These are phyloP conservation scores for Lactifluus echinatus DNA, from an alignment of 768 basidiomycete genomes.

Conservation along the genomic window DNA sequence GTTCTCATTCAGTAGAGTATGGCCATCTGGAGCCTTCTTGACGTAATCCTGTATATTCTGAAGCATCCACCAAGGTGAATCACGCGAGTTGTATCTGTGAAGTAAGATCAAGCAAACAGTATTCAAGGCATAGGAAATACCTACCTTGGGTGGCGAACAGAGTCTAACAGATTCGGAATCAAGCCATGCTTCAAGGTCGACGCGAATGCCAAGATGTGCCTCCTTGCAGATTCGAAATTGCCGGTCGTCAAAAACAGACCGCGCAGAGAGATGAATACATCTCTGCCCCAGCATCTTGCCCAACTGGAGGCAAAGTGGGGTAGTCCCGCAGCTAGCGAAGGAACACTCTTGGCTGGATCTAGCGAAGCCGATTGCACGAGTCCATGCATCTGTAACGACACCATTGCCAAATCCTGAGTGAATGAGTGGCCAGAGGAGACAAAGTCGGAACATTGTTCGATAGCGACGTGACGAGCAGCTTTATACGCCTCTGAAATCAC, in stretches of 20 bases:
- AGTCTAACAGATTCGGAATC: constrained; percentile 94
- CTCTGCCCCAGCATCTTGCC: constrained; percentile 97
- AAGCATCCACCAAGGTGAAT: constrained; percentile 99
- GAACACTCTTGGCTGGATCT: constrained; percentile 55
- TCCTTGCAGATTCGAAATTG: constrained; percentile 73
- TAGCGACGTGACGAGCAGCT: constrained; percentile 68
- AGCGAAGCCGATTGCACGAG: constrained; percentile 85
- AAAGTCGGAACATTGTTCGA: constrained; percentile 88
- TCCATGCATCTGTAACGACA: constrained; percentile 85
- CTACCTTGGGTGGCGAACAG: constrained; percentile 73
- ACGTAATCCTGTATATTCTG: constrained; percentile 97
- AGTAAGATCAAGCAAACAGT: background rate
- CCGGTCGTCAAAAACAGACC: constrained; percentile 94
- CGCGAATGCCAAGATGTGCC: constrained; percentile 88
- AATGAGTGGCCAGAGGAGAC: constrained; percentile 78
- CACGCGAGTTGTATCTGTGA: constrained; percentile 84
- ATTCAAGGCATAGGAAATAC: constrained; percentile 15
- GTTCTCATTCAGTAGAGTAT: constrained; percentile 66
- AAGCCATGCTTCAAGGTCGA: constrained; percentile 92
- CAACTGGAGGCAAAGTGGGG: constrained; percentile 91
- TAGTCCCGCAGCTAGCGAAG: constrained; percentile 88
- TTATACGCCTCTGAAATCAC: constrained; percentile 89
- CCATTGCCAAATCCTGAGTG: constrained; percentile 83
- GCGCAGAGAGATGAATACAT: constrained; percentile 87
- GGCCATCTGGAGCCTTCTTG: constrained; percentile 72